Base-by-base conservation (phyloP, 2,329 filamentous ascomycete genomes). In the Westerdykella sp. region DNA sequence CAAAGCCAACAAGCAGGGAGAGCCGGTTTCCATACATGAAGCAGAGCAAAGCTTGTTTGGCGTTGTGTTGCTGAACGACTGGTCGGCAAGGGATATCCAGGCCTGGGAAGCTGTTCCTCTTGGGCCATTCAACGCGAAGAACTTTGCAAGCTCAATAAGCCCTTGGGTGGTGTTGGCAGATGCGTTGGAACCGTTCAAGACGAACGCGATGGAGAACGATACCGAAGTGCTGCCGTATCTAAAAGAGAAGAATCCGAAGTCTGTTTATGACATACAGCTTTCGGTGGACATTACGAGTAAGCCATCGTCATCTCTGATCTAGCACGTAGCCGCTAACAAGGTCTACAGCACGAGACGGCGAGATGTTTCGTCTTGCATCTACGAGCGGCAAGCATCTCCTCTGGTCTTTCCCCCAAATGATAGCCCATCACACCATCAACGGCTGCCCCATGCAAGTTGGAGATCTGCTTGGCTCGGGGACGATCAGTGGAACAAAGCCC, bases 381-480 rank as follows among this genome's bases (percentile, higher is more conserved):
- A 48, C 83, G 75, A 47, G 83, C 75, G 77, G 81, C 9, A 78
- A 73, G 51, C 77, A 90, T 56, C 72, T 91, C 10, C 73, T 91
- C n/a, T 91, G 81, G 75, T 89, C 84, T 0, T 91, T 90, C 68
- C 78, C 84, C 4, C 86, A 91, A 63, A 89, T 90, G 85, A 72
- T 91, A 34, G 79, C 86, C 1, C 86, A 91, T 62, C 86, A 91
- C 61, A 81, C 83, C 1, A 76, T 87, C 37, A 85, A 83, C 1
- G 86, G 86, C 5, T 93, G 86, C 63, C 80, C 81, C 3, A 75
- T 93, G 73, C 76, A 80, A 37, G 76, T 81, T 0, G 86, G 86
- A 28, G 86, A 93, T 59, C 66, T 93, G 41, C 69, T 93, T 5
- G 87, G 85, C 2, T 87, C 83, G 2, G 87, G 87, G 3, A 93